A percentile compares a stretch with the other conserved stretches of the same genome.
Conservation (phyloP, 306 rosid genomes). For the Lagenaria siceraria region DNA sequence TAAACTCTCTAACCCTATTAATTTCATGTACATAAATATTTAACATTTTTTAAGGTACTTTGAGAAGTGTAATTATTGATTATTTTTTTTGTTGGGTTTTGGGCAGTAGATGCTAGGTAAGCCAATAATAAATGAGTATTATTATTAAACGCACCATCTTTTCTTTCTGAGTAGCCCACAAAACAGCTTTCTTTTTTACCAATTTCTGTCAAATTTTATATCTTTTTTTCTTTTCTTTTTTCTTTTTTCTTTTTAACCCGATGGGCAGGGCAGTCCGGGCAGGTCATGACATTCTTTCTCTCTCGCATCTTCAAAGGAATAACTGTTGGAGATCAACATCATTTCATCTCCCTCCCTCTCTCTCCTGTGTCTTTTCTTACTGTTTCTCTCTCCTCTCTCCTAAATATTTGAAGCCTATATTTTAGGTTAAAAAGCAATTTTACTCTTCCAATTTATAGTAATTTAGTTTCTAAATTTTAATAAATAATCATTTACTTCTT, state of each 20-base stretch:
- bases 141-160: not conserved
- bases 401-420: too few species aligned
- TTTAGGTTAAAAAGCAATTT: too few species aligned
- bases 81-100: too few species aligned
- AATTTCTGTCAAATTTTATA: not conserved
- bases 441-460: too few species aligned
- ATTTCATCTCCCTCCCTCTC: not conserved
- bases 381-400: not conserved
- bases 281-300: not conserved
- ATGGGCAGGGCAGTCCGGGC: not conserved
- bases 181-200: not conserved
- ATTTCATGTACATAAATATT: not conserved
- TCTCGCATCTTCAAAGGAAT: not conserved
- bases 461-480: too few species aligned
- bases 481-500: too few species aligned
- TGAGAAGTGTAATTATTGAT: too few species aligned
- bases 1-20: not conserved
- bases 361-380: not conserved
- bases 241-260: not conserved
- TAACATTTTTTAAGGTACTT: not conserved
- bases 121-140: too few species aligned
- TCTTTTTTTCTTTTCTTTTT: too few species aligned
- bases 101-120: too few species aligned
- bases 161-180: not conserved
- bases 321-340: not conserved